Evolutionary conservation across 2,329 filamentous ascomycete species (phyloP).

Genomic region (Ascosphaera acerosa): DNA sequence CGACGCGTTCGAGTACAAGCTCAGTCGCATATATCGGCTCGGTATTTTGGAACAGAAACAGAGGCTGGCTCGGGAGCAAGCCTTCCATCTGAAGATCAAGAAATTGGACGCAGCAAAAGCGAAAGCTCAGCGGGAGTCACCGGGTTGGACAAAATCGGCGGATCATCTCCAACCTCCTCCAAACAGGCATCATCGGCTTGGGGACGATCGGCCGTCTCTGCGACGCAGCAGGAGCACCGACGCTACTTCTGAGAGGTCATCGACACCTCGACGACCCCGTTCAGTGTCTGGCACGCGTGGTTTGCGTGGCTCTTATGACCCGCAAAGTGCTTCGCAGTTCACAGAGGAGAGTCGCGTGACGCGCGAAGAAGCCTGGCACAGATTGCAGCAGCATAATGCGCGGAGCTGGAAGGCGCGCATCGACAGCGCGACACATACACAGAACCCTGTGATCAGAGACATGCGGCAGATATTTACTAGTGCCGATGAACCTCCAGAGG

Average conservation of each 20-base stretch:
- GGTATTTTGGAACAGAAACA: slow-evolving; percentile 79
- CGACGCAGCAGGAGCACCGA: slow-evolving; percentile 32
- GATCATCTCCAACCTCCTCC: slow-evolving; percentile 24
- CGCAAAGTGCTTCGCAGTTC: slow-evolving; percentile 47
- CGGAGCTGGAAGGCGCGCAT: slow-evolving; percentile 85
- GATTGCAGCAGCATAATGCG: slow-evolving; percentile 55
- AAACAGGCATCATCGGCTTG: slow-evolving; percentile 14
- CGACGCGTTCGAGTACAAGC: slow-evolving; percentile 89
- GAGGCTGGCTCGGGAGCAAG: slow-evolving; percentile 67
- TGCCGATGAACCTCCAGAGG: slow-evolving; percentile 47
- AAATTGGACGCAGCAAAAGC: slow-evolving; percentile 42
- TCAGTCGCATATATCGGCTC: slow-evolving; percentile 77
- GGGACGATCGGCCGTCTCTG: slow-evolving; percentile 10
- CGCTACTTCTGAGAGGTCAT: slow-evolving; percentile 12
- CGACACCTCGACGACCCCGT: slow-evolving; percentile 6
- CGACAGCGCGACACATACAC: slow-evolving; percentile 43
- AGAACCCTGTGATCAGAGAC: slow-evolving; percentile 51
- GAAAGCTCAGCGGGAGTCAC: slow-evolving; percentile 22
- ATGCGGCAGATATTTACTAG: slow-evolving; percentile 62
- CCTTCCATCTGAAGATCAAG: slow-evolving; percentile 67
- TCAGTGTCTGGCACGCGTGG: slow-evolving; percentile 11
- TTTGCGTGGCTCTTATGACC: slow-evolving; percentile 39
- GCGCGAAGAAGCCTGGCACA: slow-evolving; percentile 48
- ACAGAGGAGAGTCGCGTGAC: slow-evolving; percentile 47
- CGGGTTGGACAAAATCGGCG: slow-evolving; percentile 25